Evolutionary conservation across 768 basidiomycete species (phyloP).

Genomic region (Trametes maxima): DNA sequence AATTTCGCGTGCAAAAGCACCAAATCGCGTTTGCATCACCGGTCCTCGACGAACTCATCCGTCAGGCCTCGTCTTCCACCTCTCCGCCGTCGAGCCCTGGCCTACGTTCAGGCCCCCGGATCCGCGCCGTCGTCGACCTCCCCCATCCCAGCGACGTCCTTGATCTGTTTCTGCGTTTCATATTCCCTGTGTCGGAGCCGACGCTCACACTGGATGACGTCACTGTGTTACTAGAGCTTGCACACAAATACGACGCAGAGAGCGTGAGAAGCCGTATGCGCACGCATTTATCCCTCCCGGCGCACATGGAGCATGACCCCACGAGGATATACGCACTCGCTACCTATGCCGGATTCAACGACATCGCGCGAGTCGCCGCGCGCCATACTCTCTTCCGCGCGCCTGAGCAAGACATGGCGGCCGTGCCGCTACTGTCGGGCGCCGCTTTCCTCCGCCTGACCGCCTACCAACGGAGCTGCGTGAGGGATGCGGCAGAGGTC

Average conservation of each 20-base stretch:
- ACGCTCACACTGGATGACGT: conserved; percentile 12
- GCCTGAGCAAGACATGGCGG: neutral
- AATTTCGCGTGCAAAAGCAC: conserved; percentile 17
- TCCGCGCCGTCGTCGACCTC: conserved; percentile 4
- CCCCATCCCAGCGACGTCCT: conserved; percentile 16
- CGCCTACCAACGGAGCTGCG: conserved; percentile 1
- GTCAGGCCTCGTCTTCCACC: neutral
- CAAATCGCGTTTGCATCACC: conserved; percentile 6
- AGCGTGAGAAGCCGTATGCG: conserved; percentile 12
- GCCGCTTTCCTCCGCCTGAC: neutral
- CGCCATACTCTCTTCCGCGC: conserved; percentile 1
- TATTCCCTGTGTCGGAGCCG: conserved; percentile 24
- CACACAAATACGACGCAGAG: conserved; percentile 15
- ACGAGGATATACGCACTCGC: conserved; percentile 14
- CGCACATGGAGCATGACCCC: conserved; percentile 4
- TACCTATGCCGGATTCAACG: neutral
- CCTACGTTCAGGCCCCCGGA: neutral
- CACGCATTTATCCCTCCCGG: neutral
- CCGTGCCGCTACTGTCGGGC: neutral
- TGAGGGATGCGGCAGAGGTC: neutral
- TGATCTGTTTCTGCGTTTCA: conserved; percentile 24
- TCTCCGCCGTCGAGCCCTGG: neutral
- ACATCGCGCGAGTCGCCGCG: conserved; percentile 11
- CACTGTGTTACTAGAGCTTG: conserved; percentile 18
- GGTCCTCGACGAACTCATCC: conserved; percentile 2